These are phyloP conservation scores for Kwoniella heveanensis DNA, from an alignment of 768 basidiomycete genomes.

Conservation along the genomic window DNA sequence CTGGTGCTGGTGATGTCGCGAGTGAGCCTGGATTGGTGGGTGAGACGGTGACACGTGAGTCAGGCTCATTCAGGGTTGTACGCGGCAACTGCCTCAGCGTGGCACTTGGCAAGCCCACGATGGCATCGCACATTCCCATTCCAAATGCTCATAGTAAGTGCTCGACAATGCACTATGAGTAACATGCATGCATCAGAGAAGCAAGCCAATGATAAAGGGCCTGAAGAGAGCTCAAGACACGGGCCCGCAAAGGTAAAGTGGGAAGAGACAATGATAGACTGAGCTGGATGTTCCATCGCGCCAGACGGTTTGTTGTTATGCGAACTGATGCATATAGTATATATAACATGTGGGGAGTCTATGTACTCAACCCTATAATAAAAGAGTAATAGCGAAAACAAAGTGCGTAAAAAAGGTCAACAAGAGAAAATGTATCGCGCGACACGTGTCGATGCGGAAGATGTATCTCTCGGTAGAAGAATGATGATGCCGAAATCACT, in stretches of 20 bases:
- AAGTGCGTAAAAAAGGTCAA: constrained; percentile 12
- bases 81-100: neutral
- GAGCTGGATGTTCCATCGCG: no score
- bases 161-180: no score
- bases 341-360: constrained; percentile 19
- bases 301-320: neutral
- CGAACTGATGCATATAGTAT: neutral
- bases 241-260: no score
- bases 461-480: constrained; percentile 1
- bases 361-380: constrained; percentile 21
- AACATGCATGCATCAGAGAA: neutral
- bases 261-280: no score
- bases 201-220: no score
- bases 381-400: constrained; percentile 21
- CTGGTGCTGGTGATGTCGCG: neutral
- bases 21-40: neutral
- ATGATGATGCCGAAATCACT: neutral
- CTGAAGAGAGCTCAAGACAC: no score
- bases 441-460: neutral
- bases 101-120: constrained; percentile 9
- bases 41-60: constrained; percentile 2
- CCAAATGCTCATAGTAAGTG: no score
- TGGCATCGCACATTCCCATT: no score
- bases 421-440: neutral
- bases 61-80: constrained; percentile 4